Conservation (phyloP, 805 yeast genomes). For the Saturnispora dispora region DNA sequence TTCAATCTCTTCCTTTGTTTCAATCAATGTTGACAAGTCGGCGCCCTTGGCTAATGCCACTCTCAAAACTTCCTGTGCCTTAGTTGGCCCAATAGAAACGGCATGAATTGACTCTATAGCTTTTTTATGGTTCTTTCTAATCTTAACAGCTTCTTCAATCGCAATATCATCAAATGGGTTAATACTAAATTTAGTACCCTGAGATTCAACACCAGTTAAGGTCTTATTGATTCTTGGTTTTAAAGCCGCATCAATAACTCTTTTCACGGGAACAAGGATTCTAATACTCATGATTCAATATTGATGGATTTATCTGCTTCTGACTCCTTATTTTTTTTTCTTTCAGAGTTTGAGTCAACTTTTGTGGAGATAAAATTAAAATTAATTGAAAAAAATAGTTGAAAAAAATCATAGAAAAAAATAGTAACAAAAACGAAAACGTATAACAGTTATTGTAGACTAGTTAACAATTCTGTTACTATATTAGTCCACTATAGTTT, state of each 20-base stretch:
- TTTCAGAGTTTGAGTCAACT: background rate
- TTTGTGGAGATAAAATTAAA: slow-evolving; percentile 3
- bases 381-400: background rate
- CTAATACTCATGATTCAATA: slow-evolving; percentile 30
- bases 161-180: slow-evolving; percentile 99
- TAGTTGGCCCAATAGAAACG: slow-evolving; percentile 81
- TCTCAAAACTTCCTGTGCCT: slow-evolving; percentile 81
- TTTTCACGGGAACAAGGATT: slow-evolving; percentile 87
- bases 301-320: background rate
- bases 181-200: slow-evolving; percentile 85
- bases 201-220: slow-evolving; percentile 73
- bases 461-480: no score
- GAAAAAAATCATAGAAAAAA: background rate
- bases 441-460: no score
- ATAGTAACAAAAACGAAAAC: no score
- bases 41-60: slow-evolving; percentile 93
- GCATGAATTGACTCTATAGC: slow-evolving; percentile 80
- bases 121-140: slow-evolving; percentile 56
- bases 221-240: slow-evolving; percentile 88
- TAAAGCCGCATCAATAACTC: slow-evolving; percentile 89
- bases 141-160: slow-evolving; percentile 81
- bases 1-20: slow-evolving; percentile 60
- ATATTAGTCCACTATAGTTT: no score
- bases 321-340: background rate
- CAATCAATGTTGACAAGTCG: slow-evolving; percentile 75